A percentile compares a stretch with the other conserved stretches of the same genome.
Conservation (phyloP, 2,329 filamentous ascomycete species). For the Colletotrichum spinosum region DNA sequence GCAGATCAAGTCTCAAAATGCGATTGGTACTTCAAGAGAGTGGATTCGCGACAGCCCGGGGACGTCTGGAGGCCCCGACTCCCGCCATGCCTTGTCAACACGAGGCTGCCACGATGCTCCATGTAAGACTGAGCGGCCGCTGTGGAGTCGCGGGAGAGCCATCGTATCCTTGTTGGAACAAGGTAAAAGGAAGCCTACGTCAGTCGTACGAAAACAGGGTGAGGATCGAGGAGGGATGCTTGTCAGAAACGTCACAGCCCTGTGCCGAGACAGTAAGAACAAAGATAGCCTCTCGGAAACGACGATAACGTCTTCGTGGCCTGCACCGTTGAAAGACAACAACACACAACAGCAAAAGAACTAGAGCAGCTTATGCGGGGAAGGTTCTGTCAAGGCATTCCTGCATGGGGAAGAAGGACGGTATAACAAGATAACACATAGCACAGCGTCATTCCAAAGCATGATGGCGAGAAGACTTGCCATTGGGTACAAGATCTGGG, state of each 20-base stretch:
- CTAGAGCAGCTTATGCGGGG: slow-evolving; percentile 1
- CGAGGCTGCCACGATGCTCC: neutral
- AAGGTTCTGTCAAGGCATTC: slow-evolving; percentile 23
- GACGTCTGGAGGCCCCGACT: slow-evolving; percentile 1
- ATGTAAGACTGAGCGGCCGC: neutral
- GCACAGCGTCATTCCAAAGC: neutral
- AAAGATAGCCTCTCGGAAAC: slow-evolving; percentile 2
- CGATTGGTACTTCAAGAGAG: slow-evolving; percentile 26
- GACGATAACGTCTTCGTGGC: neutral
- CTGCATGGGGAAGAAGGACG: neutral
- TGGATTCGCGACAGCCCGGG: neutral
- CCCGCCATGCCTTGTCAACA: slow-evolving; percentile 8
- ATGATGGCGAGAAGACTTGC: too few species aligned
- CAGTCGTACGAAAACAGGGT: neutral
- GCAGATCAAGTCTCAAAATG: slow-evolving; percentile 7
- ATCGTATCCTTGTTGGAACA: neutral
- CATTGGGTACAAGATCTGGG: too few species aligned
- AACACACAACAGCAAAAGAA: too few species aligned
- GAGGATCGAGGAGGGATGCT: neutral
- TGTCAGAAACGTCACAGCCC: neutral
- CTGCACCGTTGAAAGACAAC: neutral
- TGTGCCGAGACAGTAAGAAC: neutral
- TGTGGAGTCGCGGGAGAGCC: neutral
- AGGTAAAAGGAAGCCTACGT: neutral
- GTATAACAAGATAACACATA: neutral